These are phyloP conservation scores for Coemansia nantahalensis DNA, from an alignment of 192 early-diverging fungal genomes.

Conservation along the genomic window DNA sequence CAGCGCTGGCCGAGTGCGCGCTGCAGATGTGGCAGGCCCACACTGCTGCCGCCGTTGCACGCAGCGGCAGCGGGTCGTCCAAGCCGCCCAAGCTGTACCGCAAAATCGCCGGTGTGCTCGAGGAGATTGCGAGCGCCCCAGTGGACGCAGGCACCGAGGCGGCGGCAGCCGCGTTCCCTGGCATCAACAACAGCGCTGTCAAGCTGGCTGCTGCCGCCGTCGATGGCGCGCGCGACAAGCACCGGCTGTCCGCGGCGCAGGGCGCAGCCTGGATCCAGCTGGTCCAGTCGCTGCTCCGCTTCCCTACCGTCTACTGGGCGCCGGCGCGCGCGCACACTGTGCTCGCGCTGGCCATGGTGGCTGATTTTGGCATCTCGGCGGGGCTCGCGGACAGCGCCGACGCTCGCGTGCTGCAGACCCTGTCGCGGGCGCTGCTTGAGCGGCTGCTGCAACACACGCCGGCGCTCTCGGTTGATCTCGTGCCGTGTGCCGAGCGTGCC, in stretches of 20 bases:
- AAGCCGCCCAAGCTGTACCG: background rate
- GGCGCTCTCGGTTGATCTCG: constrained; percentile 1
- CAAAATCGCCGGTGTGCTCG: constrained; percentile 1
- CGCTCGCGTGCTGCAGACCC: constrained; percentile 6
- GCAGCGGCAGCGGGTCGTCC: background rate
- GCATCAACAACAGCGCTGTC: background rate
- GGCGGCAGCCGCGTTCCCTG: background rate
- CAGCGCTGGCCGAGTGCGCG: constrained; percentile 12
- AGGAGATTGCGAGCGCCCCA: background rate
- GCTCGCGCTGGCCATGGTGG: constrained; percentile 24
- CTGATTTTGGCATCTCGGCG: constrained; percentile 18
- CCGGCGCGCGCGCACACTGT: constrained; percentile 9
- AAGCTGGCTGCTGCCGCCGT: background rate
- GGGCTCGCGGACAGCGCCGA: constrained; percentile 1
- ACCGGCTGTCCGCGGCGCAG: constrained; percentile 3
- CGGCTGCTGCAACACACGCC: constrained; percentile 11
- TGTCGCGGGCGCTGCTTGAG: constrained; percentile 13
- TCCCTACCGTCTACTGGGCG: constrained; percentile 37
- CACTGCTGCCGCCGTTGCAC: too few species aligned
- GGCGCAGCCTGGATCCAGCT: constrained; percentile 24
- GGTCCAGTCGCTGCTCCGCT: constrained; percentile 16
- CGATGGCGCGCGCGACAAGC: background rate
- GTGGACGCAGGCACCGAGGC: background rate
- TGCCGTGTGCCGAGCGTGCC: constrained; percentile 1
- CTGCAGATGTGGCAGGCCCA: constrained; percentile 10